phyloP scores from a whole-genome alignment of 1,139 yeast genomes.

The Magnusiomyces paraingens region DNA sequence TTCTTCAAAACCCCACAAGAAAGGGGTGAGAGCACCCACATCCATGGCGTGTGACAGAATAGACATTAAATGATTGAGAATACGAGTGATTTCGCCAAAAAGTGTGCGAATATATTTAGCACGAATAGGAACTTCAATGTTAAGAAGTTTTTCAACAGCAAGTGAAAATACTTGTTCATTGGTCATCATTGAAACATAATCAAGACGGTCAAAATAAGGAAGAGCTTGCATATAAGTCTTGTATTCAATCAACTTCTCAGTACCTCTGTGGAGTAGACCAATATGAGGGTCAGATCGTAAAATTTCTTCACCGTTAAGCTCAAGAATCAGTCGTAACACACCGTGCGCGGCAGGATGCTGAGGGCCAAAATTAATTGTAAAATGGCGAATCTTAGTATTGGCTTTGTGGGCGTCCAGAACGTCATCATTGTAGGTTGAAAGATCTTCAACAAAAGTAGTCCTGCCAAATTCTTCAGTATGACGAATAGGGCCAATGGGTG shows the following conservation, averaged over 20 bases:
- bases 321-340: constrained; percentile 78
- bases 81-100: constrained; percentile 82
- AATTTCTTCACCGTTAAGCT: constrained; percentile 84
- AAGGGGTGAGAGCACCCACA: constrained; percentile 91
- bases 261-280: constrained; percentile 82
- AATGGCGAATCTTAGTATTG: constrained; percentile 62
- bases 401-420: constrained; percentile 23
- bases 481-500: constrained; percentile 33
- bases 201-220: constrained; percentile 84
- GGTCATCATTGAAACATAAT: constrained; percentile 89
- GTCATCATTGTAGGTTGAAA: constrained; percentile 24
- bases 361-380: constrained; percentile 86
- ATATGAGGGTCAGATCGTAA: constrained; percentile 85
- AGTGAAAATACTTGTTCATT: constrained; percentile 81
- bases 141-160: constrained; percentile 80
- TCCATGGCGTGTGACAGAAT: constrained; percentile 88
- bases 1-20: constrained; percentile 92
- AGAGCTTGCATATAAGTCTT: constrained; percentile 82
- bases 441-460: constrained; percentile 34
- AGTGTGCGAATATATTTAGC: constrained; percentile 79
- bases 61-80: constrained; percentile 82
- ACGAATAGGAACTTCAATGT: constrained; percentile 78
- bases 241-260: constrained; percentile 79
- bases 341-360: constrained; percentile 97
- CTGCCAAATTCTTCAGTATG: constrained; percentile 29